Percentiles rank a stretch among this genome's conserved stretches.
Evolutionary conservation across 345 rosid species (phyloP).

Genomic region (Mangifera indica): DNA sequence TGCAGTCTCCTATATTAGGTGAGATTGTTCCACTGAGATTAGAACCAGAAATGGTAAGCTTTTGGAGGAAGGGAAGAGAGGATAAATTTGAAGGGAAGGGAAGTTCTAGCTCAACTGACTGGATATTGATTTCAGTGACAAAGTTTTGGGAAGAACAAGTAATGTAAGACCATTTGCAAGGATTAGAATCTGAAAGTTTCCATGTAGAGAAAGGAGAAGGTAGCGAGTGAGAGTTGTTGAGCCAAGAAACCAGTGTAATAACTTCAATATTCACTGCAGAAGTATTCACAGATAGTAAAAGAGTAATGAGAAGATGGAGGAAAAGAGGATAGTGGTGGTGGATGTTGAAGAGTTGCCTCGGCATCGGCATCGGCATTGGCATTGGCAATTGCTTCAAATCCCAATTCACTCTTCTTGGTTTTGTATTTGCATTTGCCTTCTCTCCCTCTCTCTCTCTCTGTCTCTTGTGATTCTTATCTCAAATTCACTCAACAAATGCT

Average conservation of each 20-base stretch:
- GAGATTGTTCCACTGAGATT: conserved; percentile 70
- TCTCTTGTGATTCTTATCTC: conserved; percentile 21
- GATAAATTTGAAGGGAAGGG: conserved; percentile 59
- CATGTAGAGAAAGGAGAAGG: conserved; percentile 49
- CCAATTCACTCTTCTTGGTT: conserved; percentile 53
- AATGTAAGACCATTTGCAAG: conserved; percentile 67
- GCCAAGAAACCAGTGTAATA: conserved; percentile 48
- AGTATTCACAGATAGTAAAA: conserved; percentile 17
- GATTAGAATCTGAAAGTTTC: conserved; percentile 58
- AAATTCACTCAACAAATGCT: conserved; percentile 19
- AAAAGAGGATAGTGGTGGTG: conserved; percentile 19
- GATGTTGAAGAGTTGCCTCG: conserved; percentile 23
- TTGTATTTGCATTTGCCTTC: conserved; percentile 42
- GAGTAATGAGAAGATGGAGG: conserved; percentile 27
- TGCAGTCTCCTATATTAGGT: conserved; percentile 49
- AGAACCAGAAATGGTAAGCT: conserved; percentile 51
- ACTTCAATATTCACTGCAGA: conserved; percentile 48
- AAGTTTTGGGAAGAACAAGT: conserved; percentile 46
- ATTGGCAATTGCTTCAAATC: conserved; percentile 64
- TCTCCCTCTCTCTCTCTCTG: conserved; percentile 34
- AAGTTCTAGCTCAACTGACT: conserved; percentile 53
- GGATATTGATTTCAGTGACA: conserved; percentile 58
- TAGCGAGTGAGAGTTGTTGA: conserved; percentile 39
- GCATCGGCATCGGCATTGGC: conserved; percentile 53
- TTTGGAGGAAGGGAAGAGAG: conserved; percentile 49